A percentile compares a stretch with the other conserved stretches of the same genome.
These are phyloP conservation scores for Scedosporium apiospermum DNA, from an alignment of 2,329 filamentous ascomycete genomes.

Conservation along the genomic window DNA sequence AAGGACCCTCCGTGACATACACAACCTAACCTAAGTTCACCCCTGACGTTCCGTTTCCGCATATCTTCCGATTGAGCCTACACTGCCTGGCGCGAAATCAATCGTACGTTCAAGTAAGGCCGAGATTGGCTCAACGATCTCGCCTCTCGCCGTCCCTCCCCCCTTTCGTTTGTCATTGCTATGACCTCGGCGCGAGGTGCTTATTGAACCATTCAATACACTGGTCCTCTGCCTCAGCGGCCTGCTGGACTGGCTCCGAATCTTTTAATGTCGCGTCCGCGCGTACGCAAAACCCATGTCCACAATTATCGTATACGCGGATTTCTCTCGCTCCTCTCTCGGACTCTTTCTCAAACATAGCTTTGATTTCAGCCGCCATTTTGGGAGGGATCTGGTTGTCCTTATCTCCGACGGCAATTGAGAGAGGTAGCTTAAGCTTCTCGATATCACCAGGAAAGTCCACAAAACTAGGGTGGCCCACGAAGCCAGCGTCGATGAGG, in stretches of 20 bases:
- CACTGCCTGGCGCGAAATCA: too few species aligned
- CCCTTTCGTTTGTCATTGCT: background rate
- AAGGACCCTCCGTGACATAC: too few species aligned
- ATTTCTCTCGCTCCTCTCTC: constrained; percentile 24
- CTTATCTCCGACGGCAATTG: constrained; percentile 34
- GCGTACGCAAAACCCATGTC: constrained; percentile 31
- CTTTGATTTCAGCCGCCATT: constrained; percentile 22
- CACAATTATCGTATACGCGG: constrained; percentile 24
- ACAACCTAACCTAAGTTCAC: too few species aligned
- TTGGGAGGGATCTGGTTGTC: constrained; percentile 29
- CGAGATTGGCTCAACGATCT: too few species aligned
- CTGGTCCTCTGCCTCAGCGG: constrained; percentile 22
- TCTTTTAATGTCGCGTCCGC: constrained; percentile 18
- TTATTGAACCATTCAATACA: constrained; percentile 23
- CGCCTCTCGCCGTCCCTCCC: background rate
- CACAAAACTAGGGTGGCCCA: constrained; percentile 42
- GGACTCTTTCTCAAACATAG: constrained; percentile 23
- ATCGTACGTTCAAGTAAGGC: too few species aligned
- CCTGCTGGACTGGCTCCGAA: constrained; percentile 14
- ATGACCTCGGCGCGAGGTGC: constrained; percentile 9
- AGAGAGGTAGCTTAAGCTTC: constrained; percentile 31
- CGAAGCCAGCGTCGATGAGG: constrained; percentile 42
- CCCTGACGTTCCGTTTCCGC: too few species aligned
- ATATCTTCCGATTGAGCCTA: too few species aligned
- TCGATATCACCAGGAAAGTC: constrained; percentile 36